phyloP scores from a whole-genome alignment of 148 eudicot genomes.

The Talinum fruticosum region DNA sequence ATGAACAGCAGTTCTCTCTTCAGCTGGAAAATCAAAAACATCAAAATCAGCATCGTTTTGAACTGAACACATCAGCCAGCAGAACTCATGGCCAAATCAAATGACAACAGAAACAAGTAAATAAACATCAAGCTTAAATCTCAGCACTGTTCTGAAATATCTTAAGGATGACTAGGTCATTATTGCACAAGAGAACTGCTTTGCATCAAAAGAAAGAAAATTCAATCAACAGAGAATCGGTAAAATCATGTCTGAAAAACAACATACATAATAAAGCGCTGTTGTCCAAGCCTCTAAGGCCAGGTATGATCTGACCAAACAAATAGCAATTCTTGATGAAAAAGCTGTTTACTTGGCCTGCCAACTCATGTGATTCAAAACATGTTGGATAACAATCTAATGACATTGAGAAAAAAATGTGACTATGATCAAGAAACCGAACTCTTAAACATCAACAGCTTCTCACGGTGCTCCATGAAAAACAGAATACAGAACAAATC shows the following conservation, averaged over 20 bases:
- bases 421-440: conserved; percentile 5
- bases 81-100: neutral
- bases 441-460: neutral
- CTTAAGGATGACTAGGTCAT: neutral
- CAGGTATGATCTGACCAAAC: neutral
- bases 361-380: neutral
- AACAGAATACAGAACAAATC: conserved; percentile 2
- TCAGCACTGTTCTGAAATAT: neutral
- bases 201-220: no score
- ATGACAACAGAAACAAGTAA: neutral
- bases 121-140: neutral
- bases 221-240: neutral
- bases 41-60: neutral
- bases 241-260: neutral
- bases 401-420: neutral
- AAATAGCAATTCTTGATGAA: neutral
- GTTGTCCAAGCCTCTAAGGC: neutral
- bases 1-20: conserved; percentile 81
- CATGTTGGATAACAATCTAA: neutral
- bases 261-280: neutral
- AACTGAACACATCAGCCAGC: neutral
- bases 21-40: conserved; percentile 45
- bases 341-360: neutral
- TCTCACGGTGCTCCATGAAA: neutral
- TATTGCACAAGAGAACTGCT: no score